phyloP scores from a whole-genome alignment of 2,329 filamentous ascomycete genomes.

The Coleophoma crateriformis region DNA sequence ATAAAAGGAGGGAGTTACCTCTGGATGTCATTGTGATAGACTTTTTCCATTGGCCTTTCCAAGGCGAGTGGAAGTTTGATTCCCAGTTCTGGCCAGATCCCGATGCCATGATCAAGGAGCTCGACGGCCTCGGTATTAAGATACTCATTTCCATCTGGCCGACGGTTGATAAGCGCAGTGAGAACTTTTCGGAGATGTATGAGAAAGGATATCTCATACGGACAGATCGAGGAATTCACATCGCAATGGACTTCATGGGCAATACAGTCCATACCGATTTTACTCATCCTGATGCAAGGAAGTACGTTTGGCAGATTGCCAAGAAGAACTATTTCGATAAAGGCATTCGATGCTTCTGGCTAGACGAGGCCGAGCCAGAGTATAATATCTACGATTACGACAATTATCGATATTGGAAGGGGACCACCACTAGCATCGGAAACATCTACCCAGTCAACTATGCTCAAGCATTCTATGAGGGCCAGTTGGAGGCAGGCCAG shows the following conservation, averaged over 20 bases:
- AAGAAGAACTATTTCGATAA: conserved; percentile 54
- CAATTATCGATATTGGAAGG: conserved; percentile 53
- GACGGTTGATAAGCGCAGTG: conserved; percentile 51
- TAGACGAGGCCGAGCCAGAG: conserved; percentile 63
- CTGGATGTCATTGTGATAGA: conserved; percentile 59
- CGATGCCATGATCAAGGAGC: conserved; percentile 56
- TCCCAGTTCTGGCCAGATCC: conserved; percentile 55
- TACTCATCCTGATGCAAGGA: conserved; percentile 51
- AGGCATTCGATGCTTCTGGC: conserved; percentile 59
- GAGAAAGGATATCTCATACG: conserved; percentile 54
- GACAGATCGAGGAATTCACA: conserved; percentile 50
- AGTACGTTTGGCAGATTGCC: conserved; percentile 51
- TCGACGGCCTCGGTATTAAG: conserved; percentile 51
- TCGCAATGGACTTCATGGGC: conserved; percentile 51
- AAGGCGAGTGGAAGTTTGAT: conserved; percentile 64
- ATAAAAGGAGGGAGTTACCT: conserved; percentile 46
- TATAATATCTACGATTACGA: conserved; percentile 60
- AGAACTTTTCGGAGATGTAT: conserved; percentile 56
- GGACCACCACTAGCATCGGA: conserved; percentile 47
- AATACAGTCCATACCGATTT: conserved; percentile 55
- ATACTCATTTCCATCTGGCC: conserved; percentile 66
- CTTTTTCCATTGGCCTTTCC: conserved; percentile 60
- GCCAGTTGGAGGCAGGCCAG: conserved; percentile 44
- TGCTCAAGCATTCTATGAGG: conserved; percentile 51
- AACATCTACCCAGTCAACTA: conserved; percentile 55